Evolutionary conservation across 2,329 filamentous ascomycete genomes (phyloP).

Genomic region (Penicillium sclerotiorum): DNA sequence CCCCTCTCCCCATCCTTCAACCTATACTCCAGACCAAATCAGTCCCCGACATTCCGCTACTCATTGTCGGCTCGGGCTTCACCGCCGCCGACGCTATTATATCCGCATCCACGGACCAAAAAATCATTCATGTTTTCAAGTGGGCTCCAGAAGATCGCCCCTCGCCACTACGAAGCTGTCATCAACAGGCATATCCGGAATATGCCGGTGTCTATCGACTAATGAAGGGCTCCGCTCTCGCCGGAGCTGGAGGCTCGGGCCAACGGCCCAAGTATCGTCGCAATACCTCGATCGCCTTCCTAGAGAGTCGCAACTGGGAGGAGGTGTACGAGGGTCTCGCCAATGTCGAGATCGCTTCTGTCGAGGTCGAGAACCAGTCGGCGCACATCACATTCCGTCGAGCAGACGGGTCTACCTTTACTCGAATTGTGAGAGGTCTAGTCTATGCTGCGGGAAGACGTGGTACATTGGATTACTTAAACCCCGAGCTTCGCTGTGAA

Average conservation of each 20-base stretch:
- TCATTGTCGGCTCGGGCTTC: conserved; percentile 64
- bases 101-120: conserved; percentile 45
- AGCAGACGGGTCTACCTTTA: conserved; percentile 47
- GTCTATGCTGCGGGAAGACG: conserved; percentile 61
- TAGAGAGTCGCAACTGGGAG: conserved; percentile 53
- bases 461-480: conserved; percentile 57
- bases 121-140: conserved; percentile 61
- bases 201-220: conserved; percentile 62
- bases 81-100: conserved; percentile 65
- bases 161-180: conserved; percentile 61
- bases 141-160: conserved; percentile 60
- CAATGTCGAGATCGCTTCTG: conserved; percentile 53
- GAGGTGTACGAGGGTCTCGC: conserved; percentile 58
- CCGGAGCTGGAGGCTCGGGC: conserved; percentile 14
- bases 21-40: conserved; percentile 45
- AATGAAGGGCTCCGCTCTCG: conserved; percentile 57
- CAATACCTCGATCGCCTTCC: conserved; percentile 49
- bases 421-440: conserved; percentile 52
- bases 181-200: conserved; percentile 64
- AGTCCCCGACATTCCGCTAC: conserved; percentile 43
- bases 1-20: conserved; percentile 52
- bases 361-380: conserved; percentile 33
- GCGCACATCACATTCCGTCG: conserved; percentile 49
- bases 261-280: conserved; percentile 32
- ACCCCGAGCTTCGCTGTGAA: conserved; percentile 49